Percentiles rank a stretch among this genome's conserved stretches.
Conservation (phyloP, 2,329 filamentous ascomycete species). For the Herpotrichia juniperi region DNA sequence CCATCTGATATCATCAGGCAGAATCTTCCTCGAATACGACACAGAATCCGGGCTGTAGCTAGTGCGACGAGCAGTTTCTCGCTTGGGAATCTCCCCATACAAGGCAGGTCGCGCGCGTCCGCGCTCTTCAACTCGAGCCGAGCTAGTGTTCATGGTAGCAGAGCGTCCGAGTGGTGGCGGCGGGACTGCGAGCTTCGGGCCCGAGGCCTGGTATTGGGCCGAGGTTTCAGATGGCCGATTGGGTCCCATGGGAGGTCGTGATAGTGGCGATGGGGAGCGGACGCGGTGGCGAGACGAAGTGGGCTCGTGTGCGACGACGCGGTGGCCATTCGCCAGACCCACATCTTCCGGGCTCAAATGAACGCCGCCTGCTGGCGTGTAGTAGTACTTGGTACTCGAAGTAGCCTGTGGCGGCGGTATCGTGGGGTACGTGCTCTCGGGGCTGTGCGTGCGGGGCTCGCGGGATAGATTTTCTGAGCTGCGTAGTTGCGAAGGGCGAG, state of each 20-base stretch:
- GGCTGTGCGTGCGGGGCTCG: constrained; percentile 29
- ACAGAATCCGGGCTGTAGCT: constrained; percentile 42
- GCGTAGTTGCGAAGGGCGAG: constrained; percentile 38
- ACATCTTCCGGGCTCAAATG: constrained; percentile 28
- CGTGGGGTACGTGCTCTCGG: constrained; percentile 30
- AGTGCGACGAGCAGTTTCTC: constrained; percentile 22
- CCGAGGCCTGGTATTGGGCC: constrained; percentile 17
- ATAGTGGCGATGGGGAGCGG: constrained; percentile 37
- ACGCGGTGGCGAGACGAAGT: constrained; percentile 27
- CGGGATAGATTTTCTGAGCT: constrained; percentile 25
- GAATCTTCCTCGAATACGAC: constrained; percentile 34
- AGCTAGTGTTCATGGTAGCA: constrained; percentile 31
- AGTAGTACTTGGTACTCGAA: constrained; percentile 35
- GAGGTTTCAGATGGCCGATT: constrained; percentile 31
- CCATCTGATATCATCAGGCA: constrained; percentile 46
- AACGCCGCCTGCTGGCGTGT: constrained; percentile 31
- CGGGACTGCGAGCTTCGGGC: constrained; percentile 16
- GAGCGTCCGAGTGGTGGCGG: constrained; percentile 29
- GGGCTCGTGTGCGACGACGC: constrained; percentile 42
- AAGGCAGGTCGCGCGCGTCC: constrained; percentile 23
- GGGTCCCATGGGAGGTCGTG: constrained; percentile 39
- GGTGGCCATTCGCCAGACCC: constrained; percentile 29
- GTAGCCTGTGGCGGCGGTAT: constrained; percentile 25
- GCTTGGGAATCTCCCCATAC: constrained; percentile 32
- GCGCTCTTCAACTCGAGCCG: constrained; percentile 28